Percentiles rank a stretch among this genome's conserved stretches.
Evolutionary conservation across 345 rosid species (phyloP).

Genomic region (Dipteronia dyeriana): DNA sequence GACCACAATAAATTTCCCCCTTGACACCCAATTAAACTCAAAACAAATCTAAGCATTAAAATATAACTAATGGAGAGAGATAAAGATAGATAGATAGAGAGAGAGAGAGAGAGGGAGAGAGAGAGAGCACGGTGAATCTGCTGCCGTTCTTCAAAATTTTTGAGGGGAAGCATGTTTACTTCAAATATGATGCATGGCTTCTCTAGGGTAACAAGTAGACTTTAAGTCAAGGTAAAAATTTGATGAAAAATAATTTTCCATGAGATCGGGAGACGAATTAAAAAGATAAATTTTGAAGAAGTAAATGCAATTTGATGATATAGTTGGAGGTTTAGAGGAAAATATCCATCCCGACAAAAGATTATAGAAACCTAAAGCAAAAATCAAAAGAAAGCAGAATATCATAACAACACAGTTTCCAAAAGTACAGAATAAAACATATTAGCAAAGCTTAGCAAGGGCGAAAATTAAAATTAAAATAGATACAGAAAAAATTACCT

Average conservation of each 20-base stretch:
- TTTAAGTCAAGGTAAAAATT: background rate
- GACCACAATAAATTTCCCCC: background rate
- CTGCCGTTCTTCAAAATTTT: background rate
- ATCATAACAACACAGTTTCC: background rate
- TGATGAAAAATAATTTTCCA: background rate
- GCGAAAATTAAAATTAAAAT: conserved; percentile 1
- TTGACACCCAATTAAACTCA: background rate
- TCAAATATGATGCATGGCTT: background rate
- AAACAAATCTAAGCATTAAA: background rate
- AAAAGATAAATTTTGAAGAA: background rate
- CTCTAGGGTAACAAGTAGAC: background rate
- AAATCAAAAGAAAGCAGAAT: background rate
- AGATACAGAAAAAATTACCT: conserved; percentile 45
- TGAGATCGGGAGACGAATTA: background rate
- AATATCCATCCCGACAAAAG: background rate
- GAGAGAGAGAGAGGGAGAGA: background rate
- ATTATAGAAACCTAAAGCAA: background rate
- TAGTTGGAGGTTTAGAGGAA: background rate
- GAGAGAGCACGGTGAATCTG: background rate
- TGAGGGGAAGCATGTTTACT: background rate
- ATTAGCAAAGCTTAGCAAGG: background rate
- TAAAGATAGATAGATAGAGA: too few species aligned
- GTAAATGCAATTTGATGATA: background rate
- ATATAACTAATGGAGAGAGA: background rate
- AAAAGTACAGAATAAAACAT: background rate